Conservation (phyloP, 2,329 filamentous ascomycete species). For the Lojkania enalia region DNA sequence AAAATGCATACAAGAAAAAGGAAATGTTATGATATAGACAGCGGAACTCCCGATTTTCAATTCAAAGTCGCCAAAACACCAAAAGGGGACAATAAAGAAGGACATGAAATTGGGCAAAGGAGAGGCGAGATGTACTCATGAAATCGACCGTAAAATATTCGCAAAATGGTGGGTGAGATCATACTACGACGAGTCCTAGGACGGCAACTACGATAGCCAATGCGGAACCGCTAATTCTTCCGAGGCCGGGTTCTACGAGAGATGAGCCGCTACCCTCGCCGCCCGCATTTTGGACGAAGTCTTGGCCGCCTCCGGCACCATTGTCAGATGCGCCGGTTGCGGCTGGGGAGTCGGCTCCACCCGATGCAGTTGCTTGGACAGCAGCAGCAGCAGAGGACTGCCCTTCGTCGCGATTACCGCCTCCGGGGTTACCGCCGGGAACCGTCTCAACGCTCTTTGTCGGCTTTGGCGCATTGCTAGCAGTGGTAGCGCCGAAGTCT, state of each 20-base stretch:
- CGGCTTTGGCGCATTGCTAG: conserved; percentile 25
- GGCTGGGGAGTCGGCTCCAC: conserved; percentile 11
- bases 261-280: conserved; percentile 21
- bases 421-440: conserved; percentile 59
- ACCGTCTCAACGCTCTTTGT: conserved; percentile 52
- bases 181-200: conserved; percentile 36
- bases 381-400: conserved; percentile 17
- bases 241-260: conserved; percentile 30
- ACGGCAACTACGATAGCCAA: conserved; percentile 41
- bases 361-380: conserved; percentile 5
- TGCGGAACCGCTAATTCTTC: conserved; percentile 35
- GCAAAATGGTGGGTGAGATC: conserved; percentile 1
- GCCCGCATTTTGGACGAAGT: conserved; percentile 32
- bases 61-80: background rate
- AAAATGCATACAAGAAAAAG: conserved; percentile 1
- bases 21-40: background rate
- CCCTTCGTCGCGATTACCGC: conserved; percentile 46
- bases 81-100: background rate
- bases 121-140: background rate
- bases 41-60: background rate
- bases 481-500: conserved; percentile 47
- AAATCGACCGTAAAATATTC: background rate
- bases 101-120: background rate
- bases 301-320: conserved; percentile 14
- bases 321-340: conserved; percentile 22